Evolutionary conservation across 2,329 filamentous ascomycete genomes (phyloP), one percentile per base, ranked within the genome.

Genomic region (Scolecobasidium constrictum): DNA sequence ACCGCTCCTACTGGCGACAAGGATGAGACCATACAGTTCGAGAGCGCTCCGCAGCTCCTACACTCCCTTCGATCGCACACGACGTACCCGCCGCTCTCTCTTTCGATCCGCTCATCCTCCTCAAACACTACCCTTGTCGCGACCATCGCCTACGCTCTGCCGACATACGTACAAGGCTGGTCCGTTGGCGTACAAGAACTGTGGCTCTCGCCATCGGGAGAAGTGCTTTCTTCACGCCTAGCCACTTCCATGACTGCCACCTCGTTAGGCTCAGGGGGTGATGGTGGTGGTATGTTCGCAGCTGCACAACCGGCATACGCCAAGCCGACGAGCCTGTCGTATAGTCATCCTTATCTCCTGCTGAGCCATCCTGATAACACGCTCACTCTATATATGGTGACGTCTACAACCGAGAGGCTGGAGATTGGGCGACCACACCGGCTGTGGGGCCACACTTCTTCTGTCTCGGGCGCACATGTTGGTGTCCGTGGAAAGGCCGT

Each of bases 121-220:
- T 65, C 67, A 3, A 75, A 74, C 9, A n/a, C n/a, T n/a, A n/a
- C n/a, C n/a, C 75, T 86, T 15, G 74, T 86, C n/a, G 83, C 86
- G 2, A 87, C 85, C 0, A 83, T 95, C 46, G 88, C 86, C 1
- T 95, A 94, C 58, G 84, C 85, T 0, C 78, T 93, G 49, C 79
- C 82, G 13, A 83, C 83, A 2, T 77, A 79, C 51, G 69, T 81
- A 3, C 78, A 78, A 35, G 87, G 87, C 20, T 95, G 88, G 85
- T 87, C 83, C 5, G 74, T 94, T 13, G 88, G 87, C 2, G 76
- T 96, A n/a, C 90, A 96, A 59, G 90, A 95, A 59, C 67, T 95
- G 35, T 78, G 82, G 45, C 71, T 94, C n/a, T 62, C 61, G 23
- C 59, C 59, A 40, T 57, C 62, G 37, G 73, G 73, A 5, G 62